Evolutionary conservation across 2,329 filamentous ascomycete species (phyloP), one percentile per base, ranked within the genome.

Genomic region (Xylaria sp.): DNA sequence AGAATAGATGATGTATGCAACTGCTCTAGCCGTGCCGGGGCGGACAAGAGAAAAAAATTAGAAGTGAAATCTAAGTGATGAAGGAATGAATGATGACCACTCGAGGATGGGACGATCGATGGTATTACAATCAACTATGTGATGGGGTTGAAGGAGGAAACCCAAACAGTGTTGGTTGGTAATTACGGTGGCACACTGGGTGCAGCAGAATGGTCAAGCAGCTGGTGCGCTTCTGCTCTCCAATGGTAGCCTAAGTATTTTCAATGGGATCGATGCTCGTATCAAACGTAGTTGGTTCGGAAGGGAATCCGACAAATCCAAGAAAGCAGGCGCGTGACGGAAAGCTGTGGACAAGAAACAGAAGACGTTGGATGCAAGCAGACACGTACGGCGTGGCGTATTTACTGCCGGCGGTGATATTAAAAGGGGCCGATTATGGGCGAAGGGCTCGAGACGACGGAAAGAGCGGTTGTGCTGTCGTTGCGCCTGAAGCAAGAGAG

Each of bases 51-150:
- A 41, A 65, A 68, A 41, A 65, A 68, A 69, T 75, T 74, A 76
- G 73, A 74, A 74, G 68, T 69, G 69, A 76, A 76, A 55, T 73
- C 72, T 75, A 75, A 63, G 56, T 66, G 76, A 74, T 68, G 72
- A 78, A 76, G 72, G 77, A 74, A 76, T 73, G 76, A 72, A 78
- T 72, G 75, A 77, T 63, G 57, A 72, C 74, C 76, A 71, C 71
- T 74, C 28, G 39, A 71, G 60, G 72, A 67, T 67, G 66, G 69
- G 72, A 73, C 72, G 57, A 73, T 76, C 76, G 70, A 72, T 67
- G 68, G 55, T 78, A 78, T 79, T 78, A 78, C 74, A 77, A 78
- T 72, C 69, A 73, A 74, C 68, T 77, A 76, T 65, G 72, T 70
- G 70, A 67, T 64, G 60, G 57, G 66, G 43, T 66, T 70, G 68